Evolutionary conservation across 1,284 basidiomycete species (phyloP), one percentile per base, ranked within the genome.

Genomic region (Heterobasidion occidentale): DNA sequence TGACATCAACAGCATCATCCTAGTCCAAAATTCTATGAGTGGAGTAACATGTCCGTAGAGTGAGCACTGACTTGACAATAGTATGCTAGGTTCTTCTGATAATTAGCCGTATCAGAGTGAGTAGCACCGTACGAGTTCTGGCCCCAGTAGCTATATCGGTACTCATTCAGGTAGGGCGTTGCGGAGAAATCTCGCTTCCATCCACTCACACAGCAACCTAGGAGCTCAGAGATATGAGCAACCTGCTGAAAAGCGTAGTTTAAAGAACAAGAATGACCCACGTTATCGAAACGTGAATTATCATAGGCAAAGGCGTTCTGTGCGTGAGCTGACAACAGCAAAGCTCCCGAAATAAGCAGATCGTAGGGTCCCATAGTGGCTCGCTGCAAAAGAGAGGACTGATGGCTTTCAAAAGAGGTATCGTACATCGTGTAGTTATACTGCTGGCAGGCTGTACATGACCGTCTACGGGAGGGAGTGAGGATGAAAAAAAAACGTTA

Each of bases 111-210:
- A 59, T 81, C 76, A n/a, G 64, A 65, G 60, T 82, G 71, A 7
- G 71, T 73, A 1, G 83, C 83, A 42, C 83, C 83, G 60, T 83
- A 83, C 3, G 82, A 83, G 64, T 86, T 84, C 68, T 86, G 83
- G 51, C 83, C 84, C 81, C 81, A 86, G 64, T 84, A 84, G 20
- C 79, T 81, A 60, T 35, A 54, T 53, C 19, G 34, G 60, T 55
- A 36, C 59, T 44, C 56, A 54, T n/a, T 51, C 56, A 36, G 27
- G 27, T 27, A 5, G 1, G 4, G 5, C 27, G 5, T 27, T 6
- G 4, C 27, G 27, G 27, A 27, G 27, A 27, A 27, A 27, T 27
- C 27, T 27, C 27, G 27, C 27, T 27, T 27, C 55, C 11, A 47
- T 57, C 35, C 52, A 51, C 77, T 61, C 69, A 82, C 77, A 83